Base-by-base conservation (phyloP, 257 asterid genomes). In the Hygrophila difformis region DNA sequence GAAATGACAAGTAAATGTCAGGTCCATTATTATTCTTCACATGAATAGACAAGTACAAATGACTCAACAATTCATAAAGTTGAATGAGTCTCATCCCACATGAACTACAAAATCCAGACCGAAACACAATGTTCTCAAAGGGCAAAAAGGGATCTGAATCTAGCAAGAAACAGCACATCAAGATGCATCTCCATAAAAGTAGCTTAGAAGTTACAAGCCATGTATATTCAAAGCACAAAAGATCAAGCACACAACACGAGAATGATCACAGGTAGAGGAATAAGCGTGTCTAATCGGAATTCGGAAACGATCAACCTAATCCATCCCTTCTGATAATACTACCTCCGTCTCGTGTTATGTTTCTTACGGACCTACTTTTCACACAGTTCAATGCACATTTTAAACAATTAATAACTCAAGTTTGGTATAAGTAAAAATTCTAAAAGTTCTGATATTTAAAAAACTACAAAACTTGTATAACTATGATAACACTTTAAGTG, bases 1-100 rank as follows among this genome's bases (percentile, higher is more conserved):
- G 59, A 55, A 60, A 56, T 56, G 79, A 67, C 69, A 67, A 59
- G 77, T 68, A 53, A 66, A 62, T 47, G 54, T 68, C 83, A 82
- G 51, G 64, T 33, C 81, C 72, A 69, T 66, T 62, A 54, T 71
- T 71, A 71, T 66, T 75, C 77, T 41, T 20, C 61, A 63, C 49
- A 49, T 56, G 44, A 61, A 62, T 56, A 33, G 67, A 52, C 64
- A 38, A 44, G n/a, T n/a, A 49, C 5, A 33, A 1, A 33, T 31
- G 39, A 47, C 71, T 64, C 44, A 59, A 62, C 22, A 40, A 57
- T 48, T 59, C n/a, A n/a, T n/a, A n/a, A n/a, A n/a, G n/a, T n/a
- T n/a, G n/a, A n/a, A n/a, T n/a, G n/a, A n/a, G n/a, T n/a, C n/a
- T n/a, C n/a, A n/a, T n/a, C n/a, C n/a, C n/a, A n/a, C n/a, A n/a